These are phyloP conservation scores for Solanum habrochaites DNA, from an alignment of 257 asterid genomes.

Conservation along the genomic window DNA sequence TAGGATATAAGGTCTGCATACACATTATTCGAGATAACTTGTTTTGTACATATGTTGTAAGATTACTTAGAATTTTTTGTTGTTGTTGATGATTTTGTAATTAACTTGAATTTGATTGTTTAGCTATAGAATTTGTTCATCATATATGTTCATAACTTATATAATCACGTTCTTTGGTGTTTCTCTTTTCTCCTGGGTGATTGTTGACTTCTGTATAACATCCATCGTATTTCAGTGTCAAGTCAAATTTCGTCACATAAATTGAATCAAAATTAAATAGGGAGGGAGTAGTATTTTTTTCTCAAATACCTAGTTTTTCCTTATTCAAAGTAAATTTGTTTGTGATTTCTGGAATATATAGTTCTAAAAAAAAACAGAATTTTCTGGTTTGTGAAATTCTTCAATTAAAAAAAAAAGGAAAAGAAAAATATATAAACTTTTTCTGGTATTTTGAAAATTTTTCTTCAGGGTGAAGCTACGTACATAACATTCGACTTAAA, in stretches of 20 bases:
- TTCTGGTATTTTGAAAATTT: neutral
- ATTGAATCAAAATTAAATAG: neutral
- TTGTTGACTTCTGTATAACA: neutral
- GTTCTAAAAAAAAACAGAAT: neutral
- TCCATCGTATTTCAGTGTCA: neutral
- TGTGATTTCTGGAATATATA: neutral
- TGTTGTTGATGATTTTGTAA: neutral
- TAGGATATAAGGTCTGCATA: neutral
- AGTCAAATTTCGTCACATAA: neutral
- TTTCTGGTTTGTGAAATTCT: neutral
- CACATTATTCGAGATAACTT: neutral
- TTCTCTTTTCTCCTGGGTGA: neutral
- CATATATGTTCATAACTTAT: neutral
- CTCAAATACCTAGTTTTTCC: neutral
- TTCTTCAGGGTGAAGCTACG: neutral
- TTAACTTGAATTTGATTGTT: neutral
- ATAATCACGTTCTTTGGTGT: neutral
- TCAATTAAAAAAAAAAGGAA: no score
- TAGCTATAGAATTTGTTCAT: neutral
- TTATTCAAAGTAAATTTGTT: neutral
- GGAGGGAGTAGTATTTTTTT: neutral
- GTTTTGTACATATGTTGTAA: neutral
- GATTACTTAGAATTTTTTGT: neutral
- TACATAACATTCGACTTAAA: accelerated
- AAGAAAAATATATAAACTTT: neutral